Evolutionary conservation across 495 filamentous ascomycete species (phyloP).

Genomic region (Penicillium cinerascens): DNA sequence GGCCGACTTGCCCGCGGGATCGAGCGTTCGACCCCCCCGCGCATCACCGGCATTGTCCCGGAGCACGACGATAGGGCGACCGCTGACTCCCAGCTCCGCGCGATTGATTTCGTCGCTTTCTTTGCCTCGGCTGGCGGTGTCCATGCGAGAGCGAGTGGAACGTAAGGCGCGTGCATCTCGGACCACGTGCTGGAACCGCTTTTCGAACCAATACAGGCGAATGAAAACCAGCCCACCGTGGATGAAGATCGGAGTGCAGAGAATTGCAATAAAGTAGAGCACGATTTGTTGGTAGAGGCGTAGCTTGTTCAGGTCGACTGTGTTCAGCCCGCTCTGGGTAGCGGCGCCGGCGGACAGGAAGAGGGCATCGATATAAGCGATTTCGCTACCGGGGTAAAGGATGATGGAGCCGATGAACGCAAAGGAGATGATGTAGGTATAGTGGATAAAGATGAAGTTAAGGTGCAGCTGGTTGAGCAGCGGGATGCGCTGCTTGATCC

Average conservation of each 20-base stretch:
- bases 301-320: slow-evolving; percentile 71
- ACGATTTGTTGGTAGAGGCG: slow-evolving; percentile 74
- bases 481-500: slow-evolving; percentile 29
- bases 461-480: slow-evolving; percentile 53
- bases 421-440: slow-evolving; percentile 73
- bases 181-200: slow-evolving; percentile 79
- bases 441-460: slow-evolving; percentile 85
- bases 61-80: slow-evolving; percentile 71
- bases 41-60: slow-evolving; percentile 44
- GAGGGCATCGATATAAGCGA: slow-evolving; percentile 85
- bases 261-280: slow-evolving; percentile 65
- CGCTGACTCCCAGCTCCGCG: slow-evolving; percentile 66
- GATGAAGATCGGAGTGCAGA: slow-evolving; percentile 89
- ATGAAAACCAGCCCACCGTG: slow-evolving; percentile 84
- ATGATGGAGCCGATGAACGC: slow-evolving; percentile 71
- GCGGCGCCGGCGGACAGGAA: slow-evolving; percentile 76
- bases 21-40: slow-evolving; percentile 19
- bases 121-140: slow-evolving; percentile 52
- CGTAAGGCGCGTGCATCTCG: slow-evolving; percentile 54
- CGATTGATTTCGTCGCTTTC: slow-evolving; percentile 41
- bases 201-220: slow-evolving; percentile 96
- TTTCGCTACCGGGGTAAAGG: slow-evolving; percentile 56
- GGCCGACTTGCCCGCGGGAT: slow-evolving; percentile 16
- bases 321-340: slow-evolving; percentile 91
- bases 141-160: slow-evolving; percentile 53